Evolutionary conservation across 768 basidiomycete genomes (phyloP).

Genomic region (Chalciporus chontae): DNA sequence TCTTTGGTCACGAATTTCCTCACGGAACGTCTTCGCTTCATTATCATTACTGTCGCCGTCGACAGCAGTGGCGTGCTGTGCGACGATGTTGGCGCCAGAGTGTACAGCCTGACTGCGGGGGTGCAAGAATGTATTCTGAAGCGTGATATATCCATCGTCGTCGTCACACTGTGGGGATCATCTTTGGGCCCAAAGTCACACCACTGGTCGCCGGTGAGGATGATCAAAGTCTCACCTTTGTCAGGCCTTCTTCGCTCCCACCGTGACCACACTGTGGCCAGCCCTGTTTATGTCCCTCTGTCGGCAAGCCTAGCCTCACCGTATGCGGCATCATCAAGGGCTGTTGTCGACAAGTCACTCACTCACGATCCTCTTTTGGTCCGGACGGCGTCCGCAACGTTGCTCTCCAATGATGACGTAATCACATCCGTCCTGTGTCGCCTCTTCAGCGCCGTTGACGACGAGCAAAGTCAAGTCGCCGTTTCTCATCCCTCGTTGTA

Average conservation of each 20-base stretch:
- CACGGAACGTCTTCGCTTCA: background rate
- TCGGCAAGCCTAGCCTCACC: conserved; percentile 9
- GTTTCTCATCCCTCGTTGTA: background rate
- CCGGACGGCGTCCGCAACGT: conserved; percentile 19
- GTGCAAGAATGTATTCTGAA: background rate
- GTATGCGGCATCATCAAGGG: conserved; percentile 15
- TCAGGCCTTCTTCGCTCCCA: conserved; percentile 14
- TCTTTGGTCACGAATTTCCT: conserved; percentile 9
- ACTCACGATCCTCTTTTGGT: conserved; percentile 11
- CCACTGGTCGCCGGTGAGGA: conserved; percentile 7
- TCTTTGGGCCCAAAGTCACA: conserved; percentile 16
- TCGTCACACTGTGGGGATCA: conserved; percentile 6
- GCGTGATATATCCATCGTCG: conserved; percentile 1
- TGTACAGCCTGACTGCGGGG: too few species aligned
- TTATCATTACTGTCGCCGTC: background rate
- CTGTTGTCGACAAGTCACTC: too few species aligned
- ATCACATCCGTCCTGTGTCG: conserved; percentile 8
- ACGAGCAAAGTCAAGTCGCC: conserved; percentile 14
- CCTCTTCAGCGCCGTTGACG: conserved; percentile 20
- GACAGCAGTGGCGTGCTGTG: background rate
- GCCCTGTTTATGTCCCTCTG: conserved; percentile 6
- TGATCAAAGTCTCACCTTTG: conserved; percentile 7
- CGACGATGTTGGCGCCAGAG: background rate
- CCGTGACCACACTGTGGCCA: conserved; percentile 8
- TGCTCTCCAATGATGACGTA: conserved; percentile 15